Evolutionary conservation across 2,329 filamentous ascomycete genomes (phyloP).

Genomic region (Aschersonia sp.): DNA sequence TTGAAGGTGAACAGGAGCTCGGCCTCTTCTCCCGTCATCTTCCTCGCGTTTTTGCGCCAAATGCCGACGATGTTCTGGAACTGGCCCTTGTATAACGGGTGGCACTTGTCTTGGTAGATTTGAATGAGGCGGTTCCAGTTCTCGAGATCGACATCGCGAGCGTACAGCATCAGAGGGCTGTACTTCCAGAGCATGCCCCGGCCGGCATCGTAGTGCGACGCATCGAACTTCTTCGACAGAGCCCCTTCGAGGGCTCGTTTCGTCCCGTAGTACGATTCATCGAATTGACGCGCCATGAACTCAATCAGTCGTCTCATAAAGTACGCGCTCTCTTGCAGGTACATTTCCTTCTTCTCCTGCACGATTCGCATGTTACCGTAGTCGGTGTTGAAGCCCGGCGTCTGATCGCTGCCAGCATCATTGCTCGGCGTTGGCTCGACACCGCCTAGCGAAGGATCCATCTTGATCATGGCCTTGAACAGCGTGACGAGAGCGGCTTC

Average conservation of each 20-base stretch:
- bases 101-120: conserved; percentile 66
- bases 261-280: conserved; percentile 57
- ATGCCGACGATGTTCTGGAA: conserved; percentile 63
- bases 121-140: conserved; percentile 73
- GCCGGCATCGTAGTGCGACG: conserved; percentile 54
- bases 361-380: conserved; percentile 87
- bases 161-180: conserved; percentile 74
- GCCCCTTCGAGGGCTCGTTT: conserved; percentile 48
- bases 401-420: conserved; percentile 27
- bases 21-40: conserved; percentile 60
- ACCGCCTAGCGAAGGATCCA: conserved; percentile 64
- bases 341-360: conserved; percentile 87
- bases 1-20: conserved; percentile 82
- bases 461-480: conserved; percentile 87
- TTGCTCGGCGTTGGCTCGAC: conserved; percentile 32
- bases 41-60: conserved; percentile 70
- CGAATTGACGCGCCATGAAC: conserved; percentile 72
- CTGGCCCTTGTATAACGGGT: conserved; percentile 66
- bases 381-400: conserved; percentile 49
- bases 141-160: conserved; percentile 65
- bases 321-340: conserved; percentile 56
- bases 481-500: conserved; percentile 66
- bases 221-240: conserved; percentile 53
- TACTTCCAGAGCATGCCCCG: conserved; percentile 75
- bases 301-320: conserved; percentile 72